Evolutionary conservation across 768 basidiomycete genomes (phyloP), one percentile per base, ranked within the genome.

Genomic region (Pisolithus albus): DNA sequence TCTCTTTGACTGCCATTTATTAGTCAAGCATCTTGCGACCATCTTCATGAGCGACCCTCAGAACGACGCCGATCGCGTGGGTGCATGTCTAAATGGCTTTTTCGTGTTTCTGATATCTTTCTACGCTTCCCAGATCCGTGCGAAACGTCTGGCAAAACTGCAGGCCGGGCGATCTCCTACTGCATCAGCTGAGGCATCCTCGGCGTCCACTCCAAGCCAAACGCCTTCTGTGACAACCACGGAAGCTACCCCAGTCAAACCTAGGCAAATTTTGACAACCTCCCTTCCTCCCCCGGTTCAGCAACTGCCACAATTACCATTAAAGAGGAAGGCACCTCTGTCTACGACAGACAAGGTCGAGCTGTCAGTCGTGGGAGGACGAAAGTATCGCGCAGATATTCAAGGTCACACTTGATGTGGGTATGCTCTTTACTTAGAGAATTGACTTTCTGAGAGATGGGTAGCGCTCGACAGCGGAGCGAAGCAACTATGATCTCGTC

Each of bases 101-200:
- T 2, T 13, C 5, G 1, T 0, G 3, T 11, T 10, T 21, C 11
- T 2, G 5, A 41, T 41, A 44, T 50, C 34, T 7, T 46, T 50
- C 8, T 37, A 19, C 34, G 2, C 15, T 15, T 11, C 24, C 6
- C 60, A 95, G 93, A 95, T 96, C 64, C 89, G 92, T 57, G 72
- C 91, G 66, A 95, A 95, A 70, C 83, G 94, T 51, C 77, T 98
- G 48, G 92, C 89, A 30, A 91, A 88, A 65, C 76, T 97, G 7
- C 86, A 88, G 61, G 72, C 63, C 37, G 59, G 70, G 40, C 56
- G 71, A 39, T 70, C 74, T 28, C 64, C 56, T 11, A 61, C 76
- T 0, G 65, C 78, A 8, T 62, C 78, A 10, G 43, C 63, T 11
- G 49, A 58, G 11, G 6, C 52, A 21, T 11, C 58, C n/a, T 24